Evolutionary conservation across 805 yeast genomes (phyloP), one percentile per base, ranked within the genome.

Genomic region (Schizosaccharomyces cryophilus): DNA sequence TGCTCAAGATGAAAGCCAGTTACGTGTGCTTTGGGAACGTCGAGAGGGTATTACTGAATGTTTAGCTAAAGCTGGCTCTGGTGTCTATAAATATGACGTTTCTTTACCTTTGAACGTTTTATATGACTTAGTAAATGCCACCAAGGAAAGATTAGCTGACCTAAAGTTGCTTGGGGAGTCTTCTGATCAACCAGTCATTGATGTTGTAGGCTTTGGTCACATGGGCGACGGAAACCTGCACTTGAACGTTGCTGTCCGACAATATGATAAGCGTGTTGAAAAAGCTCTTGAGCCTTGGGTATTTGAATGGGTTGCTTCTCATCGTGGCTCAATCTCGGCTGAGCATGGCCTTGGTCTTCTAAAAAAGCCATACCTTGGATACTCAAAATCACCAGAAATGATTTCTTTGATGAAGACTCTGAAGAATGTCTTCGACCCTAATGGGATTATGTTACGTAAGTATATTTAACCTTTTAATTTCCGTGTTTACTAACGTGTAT

Each of bases 321-420:
- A 80, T 64, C 74, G 82, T 42, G 98, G 98, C 26, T 89, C 97
- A 1, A 84, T 93, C 61, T 84, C 95, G 63, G 98, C 98, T 31
- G 98, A 93, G 72, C 98, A 93, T 71, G 98, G 98, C 17, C 77
- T 93, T 62, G 98, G 98, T 0, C 87, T 93, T 79, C 96, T 90
- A 69, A 93, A 93, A 83, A 87, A 84, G 67, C 85, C 86, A 69
- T 93, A 85, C 70, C 78, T 90, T 66, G 83, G 83, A 9, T 93
- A 90, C 74, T 79, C 95, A 61, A 93, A 89, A 76, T 79, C 80
- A 64, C 81, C 77, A 13, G 73, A 74, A 61, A 89, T 87, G 70
- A 79, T 93, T 63, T 69, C 74, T 51, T 70, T 88, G 74, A 89
- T 93, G 78, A 83, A 82, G 70, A 81, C 81, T 48, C 72, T 93